A percentile compares a stretch with the other conserved stretches of the same genome.
These are phyloP conservation scores for Paramecium caudatum DNA, from an alignment of 73 alveolate genomes.

Conservation along the genomic window DNA sequence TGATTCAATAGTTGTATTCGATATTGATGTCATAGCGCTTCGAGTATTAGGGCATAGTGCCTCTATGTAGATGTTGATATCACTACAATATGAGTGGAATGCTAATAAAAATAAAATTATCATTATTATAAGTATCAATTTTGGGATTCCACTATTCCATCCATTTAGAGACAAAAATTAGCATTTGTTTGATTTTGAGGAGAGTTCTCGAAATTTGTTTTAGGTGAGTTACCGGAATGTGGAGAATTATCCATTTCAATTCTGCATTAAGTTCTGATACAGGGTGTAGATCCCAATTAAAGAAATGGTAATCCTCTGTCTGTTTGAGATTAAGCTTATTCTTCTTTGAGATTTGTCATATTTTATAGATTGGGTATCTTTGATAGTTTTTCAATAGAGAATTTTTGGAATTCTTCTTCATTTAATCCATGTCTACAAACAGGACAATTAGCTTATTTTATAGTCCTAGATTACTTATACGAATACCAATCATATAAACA, in stretches of 20 bases:
- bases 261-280: conserved; percentile 16
- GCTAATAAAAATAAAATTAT: not conserved
- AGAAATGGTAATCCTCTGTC: conserved; percentile 26
- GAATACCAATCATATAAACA: conserved; percentile 1
- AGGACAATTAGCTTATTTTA: conserved; percentile 36
- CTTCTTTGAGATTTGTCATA: not conserved
- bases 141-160: conserved; percentile 17
- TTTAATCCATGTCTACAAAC: conserved; percentile 25
- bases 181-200: conserved; percentile 18
- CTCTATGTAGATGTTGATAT: not conserved
- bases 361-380: too few species aligned
- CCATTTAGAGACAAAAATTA: not conserved
- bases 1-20: not conserved
- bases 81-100: not conserved
- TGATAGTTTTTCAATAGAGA: too few species aligned
- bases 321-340: not conserved
- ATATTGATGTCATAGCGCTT: not conserved
- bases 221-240: too few species aligned
- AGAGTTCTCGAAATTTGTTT: conserved; percentile 19
- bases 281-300: not conserved
- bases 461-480: not conserved
- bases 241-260: conserved; percentile 7
- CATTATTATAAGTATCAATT: conserved; percentile 8
- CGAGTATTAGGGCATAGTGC: not conserved
- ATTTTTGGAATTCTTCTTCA: not conserved